Conservation (phyloP, 768 basidiomycete species). For the Leccinum arenicola region DNA sequence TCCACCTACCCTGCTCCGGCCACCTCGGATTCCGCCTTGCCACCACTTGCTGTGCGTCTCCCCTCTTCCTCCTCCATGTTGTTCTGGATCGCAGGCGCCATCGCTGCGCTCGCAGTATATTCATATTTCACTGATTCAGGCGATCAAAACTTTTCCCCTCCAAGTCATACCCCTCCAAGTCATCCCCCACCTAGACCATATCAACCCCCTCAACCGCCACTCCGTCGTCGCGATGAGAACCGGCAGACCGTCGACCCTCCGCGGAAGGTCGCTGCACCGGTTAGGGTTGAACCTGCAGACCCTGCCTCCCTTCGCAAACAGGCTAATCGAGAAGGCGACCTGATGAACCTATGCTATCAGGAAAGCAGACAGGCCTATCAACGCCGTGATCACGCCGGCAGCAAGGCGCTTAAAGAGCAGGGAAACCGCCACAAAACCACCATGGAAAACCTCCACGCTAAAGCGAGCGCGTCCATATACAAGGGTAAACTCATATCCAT, state of each 20-base stretch:
- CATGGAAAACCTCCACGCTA: slow-evolving; percentile 73
- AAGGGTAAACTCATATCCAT: slow-evolving; percentile 36
- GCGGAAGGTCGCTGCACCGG: background rate
- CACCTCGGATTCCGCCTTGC: background rate
- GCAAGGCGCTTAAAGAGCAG: slow-evolving; percentile 76
- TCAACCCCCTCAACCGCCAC: background rate
- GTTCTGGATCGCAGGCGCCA: slow-evolving; percentile 8
- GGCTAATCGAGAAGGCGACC: slow-evolving; percentile 75
- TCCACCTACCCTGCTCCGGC: background rate
- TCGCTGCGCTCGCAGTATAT: slow-evolving; percentile 13
- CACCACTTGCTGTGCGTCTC: background rate
- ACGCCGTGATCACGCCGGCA: slow-evolving; percentile 65
- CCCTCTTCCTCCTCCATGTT: slow-evolving; percentile 9
- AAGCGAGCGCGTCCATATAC: slow-evolving; percentile 87
- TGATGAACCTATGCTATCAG: slow-evolving; percentile 63
- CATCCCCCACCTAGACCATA: background rate
- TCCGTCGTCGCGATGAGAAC: slow-evolving; percentile 8
- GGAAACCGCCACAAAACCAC: slow-evolving; percentile 72
- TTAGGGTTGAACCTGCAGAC: slow-evolving; percentile 16
- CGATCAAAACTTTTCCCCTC: slow-evolving; percentile 4
- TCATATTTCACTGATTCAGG: slow-evolving; percentile 1
- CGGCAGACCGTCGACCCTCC: background rate
- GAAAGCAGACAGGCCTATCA: slow-evolving; percentile 74
- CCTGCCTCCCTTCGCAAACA: slow-evolving; percentile 65
- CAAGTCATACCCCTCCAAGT: background rate